Base-by-base conservation (phyloP, 208 protist species). In the Trypanosoma theileri region DNA sequence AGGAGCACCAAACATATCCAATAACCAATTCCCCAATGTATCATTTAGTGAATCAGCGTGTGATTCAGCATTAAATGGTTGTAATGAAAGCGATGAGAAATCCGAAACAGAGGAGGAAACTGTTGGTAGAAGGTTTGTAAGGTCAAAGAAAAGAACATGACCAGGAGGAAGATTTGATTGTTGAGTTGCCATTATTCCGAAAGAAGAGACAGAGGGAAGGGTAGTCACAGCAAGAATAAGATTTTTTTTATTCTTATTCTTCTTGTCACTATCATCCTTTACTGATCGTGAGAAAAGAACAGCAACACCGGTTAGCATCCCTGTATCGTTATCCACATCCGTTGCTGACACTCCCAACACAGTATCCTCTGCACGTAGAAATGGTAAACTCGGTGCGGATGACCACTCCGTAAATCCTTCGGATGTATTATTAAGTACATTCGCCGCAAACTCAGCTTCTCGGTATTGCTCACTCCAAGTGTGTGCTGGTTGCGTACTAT, bases 331-430 rank as follows among this genome's bases (percentile, higher is more conserved):
- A 40, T 64, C 60, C 7, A 31, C 31, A 21, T 52, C 69, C 14
- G 42, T 19, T 44, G 48, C 48, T 14, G 68, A 41, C 52, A 89
- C 57, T 19, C 52, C 57, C n/a, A 90, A 57, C 40, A 93, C 80
- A 7, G 35, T 71, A 57, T 93, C 87, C 4, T 55, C 40, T 24
- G 74, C 41, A n/a, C 74, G 45, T 19, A 90, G 17, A 66, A 93
- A 93, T 11, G 87, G 87, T 73, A 93, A 55, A 48, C 50, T 41
- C 31, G 59, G 68, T 26, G 77, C 62, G 26, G 69, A 64, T 42
- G 72, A 58, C 86, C 86, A 92, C 61, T 92, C 86, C 4, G 83
- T 89, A 51, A 88, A 89, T 14, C 76, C 68, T n/a, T 80, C 71
- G 26, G 69, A 21, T 12, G 64, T 44, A 35, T 17, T 41, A 35